These are phyloP conservation scores for Rubia balearica DNA, from an alignment of 305 asterid species.

Conservation along the genomic window DNA sequence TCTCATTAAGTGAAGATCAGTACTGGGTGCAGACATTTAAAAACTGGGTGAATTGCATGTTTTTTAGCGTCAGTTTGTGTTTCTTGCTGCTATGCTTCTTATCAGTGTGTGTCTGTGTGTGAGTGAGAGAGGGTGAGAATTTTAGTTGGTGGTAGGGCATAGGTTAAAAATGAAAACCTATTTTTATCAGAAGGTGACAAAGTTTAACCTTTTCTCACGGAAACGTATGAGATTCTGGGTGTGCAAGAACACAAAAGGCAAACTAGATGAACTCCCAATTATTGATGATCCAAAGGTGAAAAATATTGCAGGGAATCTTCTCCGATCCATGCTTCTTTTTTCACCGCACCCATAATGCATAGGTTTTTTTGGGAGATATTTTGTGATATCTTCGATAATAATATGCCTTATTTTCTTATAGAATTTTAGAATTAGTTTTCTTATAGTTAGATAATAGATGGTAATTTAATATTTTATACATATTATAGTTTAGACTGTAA, in stretches of 20 bases:
- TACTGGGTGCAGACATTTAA: slow-evolving; percentile 7
- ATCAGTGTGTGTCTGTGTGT: neutral
- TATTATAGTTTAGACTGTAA: too few species aligned
- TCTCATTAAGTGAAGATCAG: neutral
- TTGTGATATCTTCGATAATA: too few species aligned
- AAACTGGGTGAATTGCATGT: slow-evolving; percentile 10
- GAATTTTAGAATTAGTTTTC: too few species aligned
- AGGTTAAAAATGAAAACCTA: slow-evolving; percentile 11
- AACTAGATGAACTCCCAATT: slow-evolving; percentile 29
- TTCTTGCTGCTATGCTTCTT: neutral
- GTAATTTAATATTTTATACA: too few species aligned
- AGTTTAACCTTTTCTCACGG: slow-evolving; percentile 24
- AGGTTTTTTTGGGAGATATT: too few species aligned
- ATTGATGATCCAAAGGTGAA: slow-evolving; percentile 24
- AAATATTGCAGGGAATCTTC: slow-evolving; percentile 29
- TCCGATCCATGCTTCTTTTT: slow-evolving; percentile 19
- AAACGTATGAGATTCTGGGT: slow-evolving; percentile 27
- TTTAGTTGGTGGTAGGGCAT: neutral
- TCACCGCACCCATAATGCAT: slow-evolving; percentile 11
- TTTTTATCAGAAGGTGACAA: slow-evolving; percentile 26
- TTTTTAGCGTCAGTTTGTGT: slow-evolving; percentile 8
- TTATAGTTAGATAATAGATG: too few species aligned
- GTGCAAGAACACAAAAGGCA: slow-evolving; percentile 27
- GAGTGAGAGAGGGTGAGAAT: neutral
- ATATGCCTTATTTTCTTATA: too few species aligned